Conservation (phyloP, 169 alveolate species). For the Eimeria tenella region DNA sequence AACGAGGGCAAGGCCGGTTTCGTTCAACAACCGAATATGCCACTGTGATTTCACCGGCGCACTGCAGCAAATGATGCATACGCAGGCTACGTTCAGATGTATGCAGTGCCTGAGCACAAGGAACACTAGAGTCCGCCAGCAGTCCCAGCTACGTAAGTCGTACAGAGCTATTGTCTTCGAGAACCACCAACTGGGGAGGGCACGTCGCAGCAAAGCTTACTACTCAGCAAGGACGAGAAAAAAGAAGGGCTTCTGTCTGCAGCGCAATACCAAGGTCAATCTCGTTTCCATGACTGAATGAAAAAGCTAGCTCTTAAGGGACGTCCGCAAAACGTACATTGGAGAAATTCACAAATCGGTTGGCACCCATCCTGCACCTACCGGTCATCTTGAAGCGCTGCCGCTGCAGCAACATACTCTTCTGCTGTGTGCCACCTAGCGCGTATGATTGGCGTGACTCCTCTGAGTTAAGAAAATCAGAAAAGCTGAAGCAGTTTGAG, state of each 20-base stretch:
- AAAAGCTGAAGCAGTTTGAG: not conserved
- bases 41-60: slow-evolving; percentile 44
- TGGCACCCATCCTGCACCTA: not conserved
- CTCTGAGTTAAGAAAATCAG: slow-evolving; percentile 26
- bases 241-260: slow-evolving; percentile 53
- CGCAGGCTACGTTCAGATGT: not conserved
- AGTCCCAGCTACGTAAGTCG: no score
- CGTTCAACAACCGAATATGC: not conserved
- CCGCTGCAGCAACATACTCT: slow-evolving; percentile 67
- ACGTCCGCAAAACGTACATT: no score
- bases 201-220: not conserved
- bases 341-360: no score
- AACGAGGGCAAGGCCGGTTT: slow-evolving; percentile 8
- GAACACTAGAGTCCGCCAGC: no score
- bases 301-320: no score
- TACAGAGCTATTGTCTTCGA: no score
- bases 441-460: slow-evolving; percentile 72
- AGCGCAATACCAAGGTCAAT: not conserved
- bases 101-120: no score
- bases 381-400: slow-evolving; percentile 65
- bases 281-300: no score
- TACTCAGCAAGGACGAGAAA: slow-evolving; percentile 63
- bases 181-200: no score
- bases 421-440: slow-evolving; percentile 78
- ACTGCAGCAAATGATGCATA: not conserved